Evolutionary conservation across 306 rosid species (phyloP).

Genomic region (Boehmeria nivea): DNA sequence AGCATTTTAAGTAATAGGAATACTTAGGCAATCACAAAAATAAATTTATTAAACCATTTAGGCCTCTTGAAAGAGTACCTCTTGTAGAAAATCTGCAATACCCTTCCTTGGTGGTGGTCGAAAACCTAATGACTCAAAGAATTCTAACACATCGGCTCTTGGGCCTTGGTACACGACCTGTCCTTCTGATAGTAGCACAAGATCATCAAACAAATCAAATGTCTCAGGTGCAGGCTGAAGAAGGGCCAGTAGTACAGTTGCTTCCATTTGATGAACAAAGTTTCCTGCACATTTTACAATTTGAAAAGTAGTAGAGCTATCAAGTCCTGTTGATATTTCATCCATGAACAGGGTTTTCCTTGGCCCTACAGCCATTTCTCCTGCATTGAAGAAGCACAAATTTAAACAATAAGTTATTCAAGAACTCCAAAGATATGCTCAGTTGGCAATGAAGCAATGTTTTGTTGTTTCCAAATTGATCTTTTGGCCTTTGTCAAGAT

Average conservation of each 20-base stretch:
- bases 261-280: slow-evolving; percentile 84
- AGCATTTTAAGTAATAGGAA: too few relatives aligned
- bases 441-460: too few relatives aligned
- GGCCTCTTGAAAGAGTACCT: slow-evolving; percentile 34
- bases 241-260: slow-evolving; percentile 72
- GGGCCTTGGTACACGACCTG: slow-evolving; percentile 78
- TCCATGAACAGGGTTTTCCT: slow-evolving; percentile 82
- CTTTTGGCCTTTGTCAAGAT: too few relatives aligned
- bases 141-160: slow-evolving; percentile 51
- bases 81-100: slow-evolving; percentile 89
- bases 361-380: slow-evolving; percentile 93
- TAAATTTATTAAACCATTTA: neutral
- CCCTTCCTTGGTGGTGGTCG: slow-evolving; percentile 73
- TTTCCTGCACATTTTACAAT: slow-evolving; percentile 70
- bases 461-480: too few relatives aligned
- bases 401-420: neutral
- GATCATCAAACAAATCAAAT: slow-evolving; percentile 82
- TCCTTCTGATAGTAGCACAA: slow-evolving; percentile 68
- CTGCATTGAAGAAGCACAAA: slow-evolving; percentile 21
- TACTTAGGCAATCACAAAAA: neutral
- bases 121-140: slow-evolving; percentile 75
- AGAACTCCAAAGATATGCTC: neutral
- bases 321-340: slow-evolving; percentile 92
- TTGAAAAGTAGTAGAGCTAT: slow-evolving; percentile 83
- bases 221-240: slow-evolving; percentile 97